Percentiles rank a stretch among this genome's conserved stretches.
These are phyloP conservation scores for Aspergillus neotritici DNA, from an alignment of 2,329 filamentous ascomycete genomes.

Conservation along the genomic window DNA sequence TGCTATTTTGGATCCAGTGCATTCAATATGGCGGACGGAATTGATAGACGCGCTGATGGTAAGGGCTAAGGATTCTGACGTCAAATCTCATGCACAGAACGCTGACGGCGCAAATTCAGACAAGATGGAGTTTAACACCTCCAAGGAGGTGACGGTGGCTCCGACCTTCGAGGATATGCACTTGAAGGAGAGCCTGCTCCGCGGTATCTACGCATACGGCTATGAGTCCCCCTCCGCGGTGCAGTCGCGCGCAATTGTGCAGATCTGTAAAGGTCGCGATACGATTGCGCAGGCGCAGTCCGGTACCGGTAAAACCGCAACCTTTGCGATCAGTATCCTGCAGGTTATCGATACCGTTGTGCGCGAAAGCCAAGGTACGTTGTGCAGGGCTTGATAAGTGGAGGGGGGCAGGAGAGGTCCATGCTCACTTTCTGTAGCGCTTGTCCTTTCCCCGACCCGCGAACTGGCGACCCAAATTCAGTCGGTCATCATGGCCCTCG, in stretches of 20 bases:
- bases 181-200: slow-evolving; percentile 92
- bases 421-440: slow-evolving; percentile 46
- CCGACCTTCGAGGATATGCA: slow-evolving; percentile 96
- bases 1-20: slow-evolving; percentile 3
- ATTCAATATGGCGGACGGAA: slow-evolving; percentile 76
- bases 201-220: slow-evolving; percentile 96
- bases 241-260: slow-evolving; percentile 95
- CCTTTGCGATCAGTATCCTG: slow-evolving; percentile 92
- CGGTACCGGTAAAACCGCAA: slow-evolving; percentile 93
- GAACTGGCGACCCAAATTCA: slow-evolving; percentile 98
- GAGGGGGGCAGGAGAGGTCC: too few species aligned
- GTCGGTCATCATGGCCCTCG: slow-evolving; percentile 98
- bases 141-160: slow-evolving; percentile 90
- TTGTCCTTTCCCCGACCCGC: slow-evolving; percentile 91
- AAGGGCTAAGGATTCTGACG: slow-evolving; percentile 10
- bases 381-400: too few species aligned
- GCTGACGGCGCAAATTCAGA: slow-evolving; percentile 46
- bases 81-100: slow-evolving; percentile 8
- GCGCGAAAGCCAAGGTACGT: slow-evolving; percentile 70
- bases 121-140: slow-evolving; percentile 96
- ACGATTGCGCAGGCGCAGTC: slow-evolving; percentile 98
- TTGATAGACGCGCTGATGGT: slow-evolving; percentile 84
- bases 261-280: slow-evolving; percentile 97
- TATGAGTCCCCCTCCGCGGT: slow-evolving; percentile 98
- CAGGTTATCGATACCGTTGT: slow-evolving; percentile 93